A percentile compares a stretch with the other conserved stretches of the same genome.
Conservation (phyloP, 23 red algal species). For the Gracilariopsis chorda region DNA sequence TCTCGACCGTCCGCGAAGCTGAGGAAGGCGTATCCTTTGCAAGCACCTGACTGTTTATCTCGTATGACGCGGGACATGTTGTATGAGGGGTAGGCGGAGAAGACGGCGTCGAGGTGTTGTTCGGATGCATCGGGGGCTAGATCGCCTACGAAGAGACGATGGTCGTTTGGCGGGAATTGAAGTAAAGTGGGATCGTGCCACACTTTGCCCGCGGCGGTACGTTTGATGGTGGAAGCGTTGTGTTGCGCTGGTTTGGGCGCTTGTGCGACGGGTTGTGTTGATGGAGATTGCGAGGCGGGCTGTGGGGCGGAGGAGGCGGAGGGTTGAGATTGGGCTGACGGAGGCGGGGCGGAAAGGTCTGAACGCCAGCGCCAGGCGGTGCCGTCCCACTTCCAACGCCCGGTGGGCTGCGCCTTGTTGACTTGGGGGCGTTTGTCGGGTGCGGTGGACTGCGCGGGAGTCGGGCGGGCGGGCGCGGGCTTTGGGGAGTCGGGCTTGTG, state of each 20-base stretch:
- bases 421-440: not conserved
- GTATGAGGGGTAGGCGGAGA: constrained; percentile 60
- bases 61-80: constrained; percentile 66
- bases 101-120: constrained; percentile 47
- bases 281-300: not conserved
- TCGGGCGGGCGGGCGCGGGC: not conserved
- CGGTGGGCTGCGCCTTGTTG: not conserved
- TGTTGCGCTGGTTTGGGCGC: not conserved
- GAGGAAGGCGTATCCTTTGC: constrained; percentile 87
- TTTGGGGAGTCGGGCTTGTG: not conserved
- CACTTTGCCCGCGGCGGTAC: constrained; percentile 77
- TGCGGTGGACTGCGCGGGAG: not conserved
- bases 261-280: not conserved
- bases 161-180: constrained; percentile 68
- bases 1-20: constrained; percentile 66
- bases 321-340: not conserved
- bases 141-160: constrained; percentile 89
- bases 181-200: constrained; percentile 75
- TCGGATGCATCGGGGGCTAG: constrained; percentile 80
- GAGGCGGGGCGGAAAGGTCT: not conserved
- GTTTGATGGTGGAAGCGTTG: not conserved
- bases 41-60: constrained; percentile 58
- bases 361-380: constrained; percentile 6
- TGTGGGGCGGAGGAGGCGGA: not conserved
- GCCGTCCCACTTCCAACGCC: constrained; percentile 51